Evolutionary conservation across 2,329 filamentous ascomycete genomes (phyloP), one percentile per base, ranked within the genome.

Genomic region (Diaporthe eres): DNA sequence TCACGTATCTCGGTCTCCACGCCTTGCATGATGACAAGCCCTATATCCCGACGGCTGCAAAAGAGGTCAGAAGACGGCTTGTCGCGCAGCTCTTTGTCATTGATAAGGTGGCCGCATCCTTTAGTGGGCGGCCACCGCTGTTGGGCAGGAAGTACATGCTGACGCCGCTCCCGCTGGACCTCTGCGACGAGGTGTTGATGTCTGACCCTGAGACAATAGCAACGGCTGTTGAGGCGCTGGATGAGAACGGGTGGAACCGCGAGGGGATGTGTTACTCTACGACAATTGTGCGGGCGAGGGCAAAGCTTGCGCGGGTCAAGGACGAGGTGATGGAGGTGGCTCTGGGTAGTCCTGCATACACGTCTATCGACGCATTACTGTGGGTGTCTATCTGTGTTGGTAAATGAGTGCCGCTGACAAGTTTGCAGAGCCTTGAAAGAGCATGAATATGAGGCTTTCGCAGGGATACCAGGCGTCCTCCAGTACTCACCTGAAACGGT

Each of bases 321-420:
- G 90, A 92, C 76, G 90, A 92, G 65, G 87, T 92, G 6, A 84
- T 92, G 6, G 89, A 92, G 77, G 84, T 92, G 31, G 89, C 90
- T 0, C 81, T 92, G 0, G 87, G 87, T 5, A 78, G 82, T 4
- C 80, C 80, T 74, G 80, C 81, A 9, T 81, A 83, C 13, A 84
- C 86, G 12, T 81, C 87, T 5, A 75, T 84, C 13, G 79, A 81
- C 13, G 84, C 85, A 6, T 77, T 83, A 25, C 67, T 82, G 82
- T 83, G 77, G 57, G 82, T 78, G 12, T 2, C 5, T 10, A 1
- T 4, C 17, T 9, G n/a, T 31, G 10, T 13, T 4, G 13, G 3
- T 2, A 10, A 47, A 9, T 22, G 47, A n/a, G 1, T 3, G 1
- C 53, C 17, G 2, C 42, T 76, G n/a, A 72, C 37, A 12, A 17